These are phyloP conservation scores for Rhodotorula glutinis DNA, from an alignment of 1,284 basidiomycete genomes.

Conservation along the genomic window DNA sequence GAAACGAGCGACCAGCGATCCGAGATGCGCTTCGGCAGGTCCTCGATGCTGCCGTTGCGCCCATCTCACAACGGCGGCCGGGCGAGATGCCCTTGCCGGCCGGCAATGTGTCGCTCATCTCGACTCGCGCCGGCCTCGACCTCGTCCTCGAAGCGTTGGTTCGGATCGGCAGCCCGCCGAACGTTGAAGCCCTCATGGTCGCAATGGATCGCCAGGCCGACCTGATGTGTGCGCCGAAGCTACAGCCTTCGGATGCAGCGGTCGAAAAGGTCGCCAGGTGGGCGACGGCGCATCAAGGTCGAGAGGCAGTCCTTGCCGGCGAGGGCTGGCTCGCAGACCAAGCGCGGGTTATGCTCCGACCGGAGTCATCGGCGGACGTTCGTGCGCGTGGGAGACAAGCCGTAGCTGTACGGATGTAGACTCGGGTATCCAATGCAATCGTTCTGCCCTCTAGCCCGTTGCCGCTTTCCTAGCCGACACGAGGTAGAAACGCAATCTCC, in stretches of 20 bases:
- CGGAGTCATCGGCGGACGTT: not conserved
- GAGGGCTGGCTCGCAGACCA: not conserved
- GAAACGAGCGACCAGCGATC: not conserved
- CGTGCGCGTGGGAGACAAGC: too few relatives aligned
- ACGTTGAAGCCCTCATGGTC: not conserved
- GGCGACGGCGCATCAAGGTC: not conserved
- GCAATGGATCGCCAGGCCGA: not conserved
- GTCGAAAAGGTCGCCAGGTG: constrained; percentile 1
- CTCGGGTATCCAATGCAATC: too few relatives aligned
- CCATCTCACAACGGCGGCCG: not conserved
- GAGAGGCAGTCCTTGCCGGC: not conserved
- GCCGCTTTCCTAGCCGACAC: constrained; percentile 15
- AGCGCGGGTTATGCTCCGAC: not conserved
- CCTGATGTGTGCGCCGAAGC: not conserved
- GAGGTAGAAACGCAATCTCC: constrained; percentile 15
- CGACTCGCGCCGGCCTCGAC: not conserved
- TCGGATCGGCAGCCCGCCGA: not conserved
- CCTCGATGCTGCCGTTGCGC: not conserved
- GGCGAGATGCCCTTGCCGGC: not conserved
- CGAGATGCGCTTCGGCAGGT: not conserved
- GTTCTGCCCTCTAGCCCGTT: too few relatives aligned
- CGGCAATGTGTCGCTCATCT: not conserved
- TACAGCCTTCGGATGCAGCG: not conserved
- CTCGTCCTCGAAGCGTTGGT: not conserved
- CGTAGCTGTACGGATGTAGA: too few relatives aligned